These are phyloP conservation scores for Podila minutissima DNA, from an alignment of 192 early-diverging fungal species.

Conservation along the genomic window DNA sequence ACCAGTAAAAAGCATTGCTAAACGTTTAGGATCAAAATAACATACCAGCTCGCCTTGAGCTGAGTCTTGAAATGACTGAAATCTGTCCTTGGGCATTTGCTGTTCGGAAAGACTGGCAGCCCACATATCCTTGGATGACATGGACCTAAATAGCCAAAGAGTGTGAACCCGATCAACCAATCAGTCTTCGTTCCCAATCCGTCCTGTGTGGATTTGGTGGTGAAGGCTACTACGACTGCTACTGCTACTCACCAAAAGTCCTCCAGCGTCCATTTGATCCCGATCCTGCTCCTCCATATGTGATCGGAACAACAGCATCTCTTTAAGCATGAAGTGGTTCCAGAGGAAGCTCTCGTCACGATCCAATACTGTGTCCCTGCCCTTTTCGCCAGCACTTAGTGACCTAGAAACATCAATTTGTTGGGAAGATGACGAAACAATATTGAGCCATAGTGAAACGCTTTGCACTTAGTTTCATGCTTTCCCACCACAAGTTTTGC, in stretches of 20 bases:
- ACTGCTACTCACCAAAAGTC: conserved; percentile 67
- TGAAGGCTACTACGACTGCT: no score
- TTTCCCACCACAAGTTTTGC: no score
- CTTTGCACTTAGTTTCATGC: no score
- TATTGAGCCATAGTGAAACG: neutral
- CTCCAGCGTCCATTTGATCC: conserved; percentile 73
- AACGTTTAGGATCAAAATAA: neutral
- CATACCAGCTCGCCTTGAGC: conserved; percentile 73
- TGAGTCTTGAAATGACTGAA: conserved; percentile 78
- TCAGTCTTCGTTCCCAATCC: no score
- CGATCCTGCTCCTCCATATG: conserved; percentile 74
- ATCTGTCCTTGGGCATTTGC: conserved; percentile 56
- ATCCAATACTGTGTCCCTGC: conserved; percentile 64
- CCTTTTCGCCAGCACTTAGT: conserved; percentile 29
- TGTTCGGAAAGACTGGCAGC: conserved; percentile 53
- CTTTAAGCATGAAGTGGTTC: conserved; percentile 88
- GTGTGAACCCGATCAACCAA: no score
- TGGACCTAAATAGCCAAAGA: conserved; percentile 54
- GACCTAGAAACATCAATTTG: conserved; percentile 33
- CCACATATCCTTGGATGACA: conserved; percentile 83
- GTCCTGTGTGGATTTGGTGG: no score
- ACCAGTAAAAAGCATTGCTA: no score
- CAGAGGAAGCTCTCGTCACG: conserved; percentile 87
- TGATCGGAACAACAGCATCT: conserved; percentile 82
- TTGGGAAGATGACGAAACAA: neutral